Percentiles rank a stretch among this genome's conserved stretches.
These are phyloP conservation scores for Jamesozyma lodderae DNA, from an alignment of 805 yeast species.

Conservation along the genomic window DNA sequence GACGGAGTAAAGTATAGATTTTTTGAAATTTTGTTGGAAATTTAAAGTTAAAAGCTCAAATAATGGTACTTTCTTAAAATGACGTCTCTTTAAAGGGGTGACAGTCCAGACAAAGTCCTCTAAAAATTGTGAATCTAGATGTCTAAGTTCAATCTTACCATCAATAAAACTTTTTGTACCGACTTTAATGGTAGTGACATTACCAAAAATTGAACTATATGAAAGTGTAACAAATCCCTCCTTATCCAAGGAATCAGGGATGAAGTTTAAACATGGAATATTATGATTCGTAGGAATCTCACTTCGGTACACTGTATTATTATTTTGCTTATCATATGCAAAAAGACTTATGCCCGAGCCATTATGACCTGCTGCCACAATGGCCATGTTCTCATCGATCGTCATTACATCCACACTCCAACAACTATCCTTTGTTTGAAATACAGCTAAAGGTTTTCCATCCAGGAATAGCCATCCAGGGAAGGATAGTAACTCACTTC, in stretches of 20 bases:
- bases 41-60: slow-evolving; percentile 19
- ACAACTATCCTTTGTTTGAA: slow-evolving; percentile 12
- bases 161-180: neutral
- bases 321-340: slow-evolving; percentile 1
- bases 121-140: slow-evolving; percentile 16
- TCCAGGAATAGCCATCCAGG: neutral
- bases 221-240: slow-evolving; percentile 11
- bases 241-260: slow-evolving; percentile 6
- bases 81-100: slow-evolving; percentile 11
- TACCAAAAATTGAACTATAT: slow-evolving; percentile 17
- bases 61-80: slow-evolving; percentile 14
- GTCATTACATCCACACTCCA: slow-evolving; percentile 20
- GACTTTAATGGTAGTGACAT: slow-evolving; percentile 13
- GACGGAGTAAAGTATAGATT: slow-evolving; percentile 12
- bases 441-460: slow-evolving; percentile 6
- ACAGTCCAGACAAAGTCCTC: slow-evolving; percentile 13
- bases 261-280: slow-evolving; percentile 15
- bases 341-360: slow-evolving; percentile 17
- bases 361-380: slow-evolving; percentile 19
- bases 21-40: slow-evolving; percentile 13
- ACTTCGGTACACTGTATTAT: neutral
- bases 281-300: slow-evolving; percentile 13
- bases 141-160: slow-evolving; percentile 1
- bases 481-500: too few species aligned
- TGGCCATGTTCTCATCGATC: neutral